Evolutionary conservation across 108 stramenopile species (phyloP).

Genomic region (Mediolabrus comicus): DNA sequence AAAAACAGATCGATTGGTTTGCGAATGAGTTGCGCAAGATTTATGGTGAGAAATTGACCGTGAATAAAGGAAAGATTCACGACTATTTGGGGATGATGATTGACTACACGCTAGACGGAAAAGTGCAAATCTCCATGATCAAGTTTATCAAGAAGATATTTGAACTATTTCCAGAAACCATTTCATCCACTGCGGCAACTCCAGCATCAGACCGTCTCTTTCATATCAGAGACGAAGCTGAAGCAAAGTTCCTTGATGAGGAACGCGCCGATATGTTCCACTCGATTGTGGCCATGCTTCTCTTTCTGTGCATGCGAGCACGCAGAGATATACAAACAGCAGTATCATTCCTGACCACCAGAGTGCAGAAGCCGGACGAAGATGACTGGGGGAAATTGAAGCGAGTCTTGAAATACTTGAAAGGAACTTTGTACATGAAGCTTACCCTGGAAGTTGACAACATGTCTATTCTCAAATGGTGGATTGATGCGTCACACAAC

Average conservation of each 20-base stretch:
- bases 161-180: background rate
- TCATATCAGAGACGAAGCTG: background rate
- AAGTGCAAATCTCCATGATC: constrained; percentile 1
- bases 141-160: constrained; percentile 1
- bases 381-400: constrained; percentile 6
- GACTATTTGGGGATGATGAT: constrained; percentile 49
- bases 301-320: constrained; percentile 34
- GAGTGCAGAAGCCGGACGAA: constrained; percentile 25
- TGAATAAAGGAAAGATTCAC: constrained; percentile 28
- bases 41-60: constrained; percentile 9
- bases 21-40: background rate
- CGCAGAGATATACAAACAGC: constrained; percentile 41
- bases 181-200: background rate
- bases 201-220: constrained; percentile 8
- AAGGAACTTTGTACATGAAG: background rate
- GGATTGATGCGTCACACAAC: constrained; percentile 13
- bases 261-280: constrained; percentile 31
- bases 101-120: constrained; percentile 15
- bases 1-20: background rate
- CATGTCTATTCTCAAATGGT: constrained; percentile 17
- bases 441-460: background rate
- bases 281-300: constrained; percentile 34
- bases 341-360: constrained; percentile 38
- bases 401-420: background rate
- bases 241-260: background rate